Base-by-base conservation (phyloP, 1,284 basidiomycete genomes). In the Microbotryum scabiosae region DNA sequence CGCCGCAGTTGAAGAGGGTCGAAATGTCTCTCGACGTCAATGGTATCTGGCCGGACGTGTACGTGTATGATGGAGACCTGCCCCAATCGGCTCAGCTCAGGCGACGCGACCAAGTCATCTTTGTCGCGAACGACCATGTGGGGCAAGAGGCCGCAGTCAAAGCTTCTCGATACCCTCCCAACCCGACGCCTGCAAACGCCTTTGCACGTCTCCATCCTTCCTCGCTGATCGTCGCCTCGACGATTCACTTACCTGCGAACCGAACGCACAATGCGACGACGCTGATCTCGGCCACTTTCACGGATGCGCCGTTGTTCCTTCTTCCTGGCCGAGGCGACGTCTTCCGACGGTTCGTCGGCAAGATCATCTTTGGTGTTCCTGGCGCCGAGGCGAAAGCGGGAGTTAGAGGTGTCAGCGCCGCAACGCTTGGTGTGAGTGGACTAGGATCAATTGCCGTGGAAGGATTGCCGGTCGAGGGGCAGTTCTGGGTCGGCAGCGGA, bases 41-140 rank as follows among this genome's bases (percentile, higher is more conserved):
- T 23, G 46, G 46, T 12, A 71, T 71, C 26, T 64, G 60, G 61
- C 70, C 70, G 1, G 70, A 71, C 49, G 68, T 71, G n/a, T 53
- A 67, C 28, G 66, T 71, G 16, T 71, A 70, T 60, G 70, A 71
- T 28, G 70, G 70, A n/a, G 61, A 63, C 9, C 21, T 68, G 20
- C 66, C 51, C 32, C 25, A 52, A 28, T 5, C 47, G 47, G 12
- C 4, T 14, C 61, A 28, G 43, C 28, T n/a, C 41, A 12, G 52
- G 36, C 32, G 43, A 26, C 21, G n/a, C n/a, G 30, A 21, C 6
- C 26, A 58, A 10, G 20, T 16, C 10, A 25, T 43, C 28, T 43
- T 56, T 46, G 36, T 30, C 36, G 26, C 30, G 10, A 4, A 56
- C 51, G 48, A 30, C 21, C 30, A 23, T 10, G 5, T 14, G 4